Evolutionary conservation across 495 filamentous ascomycete genomes (phyloP).

Genomic region (Poronia punctata): DNA sequence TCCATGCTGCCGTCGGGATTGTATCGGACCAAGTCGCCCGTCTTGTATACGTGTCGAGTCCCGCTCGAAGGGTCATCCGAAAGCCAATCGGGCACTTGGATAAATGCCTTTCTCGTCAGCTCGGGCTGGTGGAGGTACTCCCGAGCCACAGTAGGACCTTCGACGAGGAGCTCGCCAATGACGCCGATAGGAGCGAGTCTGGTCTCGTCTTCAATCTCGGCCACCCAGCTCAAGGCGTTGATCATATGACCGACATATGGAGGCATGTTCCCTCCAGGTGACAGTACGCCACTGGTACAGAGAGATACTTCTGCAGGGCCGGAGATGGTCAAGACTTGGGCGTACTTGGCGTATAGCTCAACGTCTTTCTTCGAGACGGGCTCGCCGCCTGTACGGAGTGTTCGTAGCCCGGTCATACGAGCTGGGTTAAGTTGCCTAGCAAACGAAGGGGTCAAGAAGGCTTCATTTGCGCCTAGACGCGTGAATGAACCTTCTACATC

Average conservation of each 20-base stretch:
- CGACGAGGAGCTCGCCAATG: conserved; percentile 38
- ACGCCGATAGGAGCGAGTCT: conserved; percentile 43
- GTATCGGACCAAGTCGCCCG: conserved; percentile 29
- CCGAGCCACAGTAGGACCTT: conserved; percentile 33
- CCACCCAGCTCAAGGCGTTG: neutral
- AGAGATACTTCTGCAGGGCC: conserved; percentile 44
- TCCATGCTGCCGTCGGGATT: conserved; percentile 30
- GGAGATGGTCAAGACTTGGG: conserved; percentile 29
- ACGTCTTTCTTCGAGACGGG: conserved; percentile 4
- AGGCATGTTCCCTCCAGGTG: conserved; percentile 11
- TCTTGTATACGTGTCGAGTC: no score
- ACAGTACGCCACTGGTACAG: conserved; percentile 22
- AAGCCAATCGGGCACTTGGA: conserved; percentile 33
- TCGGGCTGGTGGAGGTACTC: conserved; percentile 38
- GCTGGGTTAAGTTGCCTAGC: conserved; percentile 36
- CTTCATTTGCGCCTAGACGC: conserved; percentile 20
- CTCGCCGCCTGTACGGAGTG: conserved; percentile 34
- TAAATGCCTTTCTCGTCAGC: conserved; percentile 30
- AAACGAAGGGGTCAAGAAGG: conserved; percentile 41
- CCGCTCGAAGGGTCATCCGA: no score
- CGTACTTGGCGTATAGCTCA: conserved; percentile 22
- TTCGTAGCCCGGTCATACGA: conserved; percentile 31
- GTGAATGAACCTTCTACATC: conserved; percentile 23
- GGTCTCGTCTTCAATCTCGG: conserved; percentile 33
- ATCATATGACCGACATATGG: neutral